Base-by-base conservation (phyloP, 768 basidiomycete genomes). In the Hortiboletus flavorubellus region DNA sequence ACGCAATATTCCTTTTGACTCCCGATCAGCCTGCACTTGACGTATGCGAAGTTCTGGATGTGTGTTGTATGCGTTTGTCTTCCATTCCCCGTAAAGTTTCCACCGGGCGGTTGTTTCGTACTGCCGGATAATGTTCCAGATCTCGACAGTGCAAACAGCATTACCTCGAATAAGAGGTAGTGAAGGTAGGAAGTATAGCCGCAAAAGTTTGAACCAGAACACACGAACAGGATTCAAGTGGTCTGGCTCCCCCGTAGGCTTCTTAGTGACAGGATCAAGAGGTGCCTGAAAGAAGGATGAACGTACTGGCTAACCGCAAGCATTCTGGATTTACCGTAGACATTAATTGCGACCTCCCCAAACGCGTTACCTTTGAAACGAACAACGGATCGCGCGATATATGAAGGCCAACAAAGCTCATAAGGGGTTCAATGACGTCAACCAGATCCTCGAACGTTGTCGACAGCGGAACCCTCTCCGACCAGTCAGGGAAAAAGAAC, bases 21-120 rank as follows among this genome's bases (percentile, higher is more conserved):
- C 93, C 34, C 89, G 78, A 51, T 94, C 89, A 39, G 90, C 89
- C 64, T 95, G 89, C 6, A 89, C 86, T 54, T 83, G 77, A 39
- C 89, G 90, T 48, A 93, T 83, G 31, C 81, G 81, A 42, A 96
- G 79, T 67, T 91, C 89, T 18, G 91, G 84, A 72, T 93, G 85
- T 15, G 83, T 83, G 56, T 79, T 80, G 71, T 93, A 92, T 21
- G 75, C 79, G 44, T 74, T 75, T 37, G 82, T 76, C 70, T 88
- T 89, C 97, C 97, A 98, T 75, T 98, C 95, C 40, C 94, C 97
- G 65, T 99, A 99, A 33, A 99, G 76, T 45, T 80, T 81, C 88
- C 93, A 99, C 9, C 97, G 91, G 23, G 81, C 75, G 7, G 86
- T 82, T 50, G 85, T 86, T 53, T 90, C 86, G 67, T 87, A 91